Conservation (phyloP, 805 yeast species). For the Yarrowia keelungensis region DNA sequence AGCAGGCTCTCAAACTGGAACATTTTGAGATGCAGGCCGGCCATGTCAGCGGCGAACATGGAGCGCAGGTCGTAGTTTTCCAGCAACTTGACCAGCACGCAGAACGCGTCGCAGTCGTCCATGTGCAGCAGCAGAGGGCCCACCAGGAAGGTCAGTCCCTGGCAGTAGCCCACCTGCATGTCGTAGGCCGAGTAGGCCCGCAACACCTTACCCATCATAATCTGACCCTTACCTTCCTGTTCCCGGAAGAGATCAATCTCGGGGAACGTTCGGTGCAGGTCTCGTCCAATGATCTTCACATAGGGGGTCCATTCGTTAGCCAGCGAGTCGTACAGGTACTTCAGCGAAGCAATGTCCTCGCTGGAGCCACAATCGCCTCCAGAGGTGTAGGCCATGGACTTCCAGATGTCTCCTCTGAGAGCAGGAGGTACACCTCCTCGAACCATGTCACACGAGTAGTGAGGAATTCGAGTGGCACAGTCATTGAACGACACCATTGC, state of each 20-base stretch:
- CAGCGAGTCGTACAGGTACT: conserved; percentile 51
- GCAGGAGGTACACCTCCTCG: conserved; percentile 50
- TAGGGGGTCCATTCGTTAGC: conserved; percentile 55
- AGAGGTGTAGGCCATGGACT: conserved; percentile 45
- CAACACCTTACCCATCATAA: conserved; percentile 59
- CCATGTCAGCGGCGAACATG: conserved; percentile 61
- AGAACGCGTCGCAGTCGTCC: conserved; percentile 55
- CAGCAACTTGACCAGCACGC: conserved; percentile 63
- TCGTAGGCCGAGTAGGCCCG: conserved; percentile 71
- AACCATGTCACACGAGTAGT: conserved; percentile 47
- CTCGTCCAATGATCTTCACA: conserved; percentile 59
- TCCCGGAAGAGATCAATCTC: conserved; percentile 57
- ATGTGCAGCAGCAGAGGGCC: conserved; percentile 62
- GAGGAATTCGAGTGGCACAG: conserved; percentile 47
- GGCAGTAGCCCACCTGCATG: conserved; percentile 71
- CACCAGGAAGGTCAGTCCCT: conserved; percentile 68
- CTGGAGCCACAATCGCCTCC: conserved; percentile 31
- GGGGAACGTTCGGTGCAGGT: conserved; percentile 67
- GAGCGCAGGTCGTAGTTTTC: conserved; percentile 63
- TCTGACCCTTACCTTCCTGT: conserved; percentile 53
- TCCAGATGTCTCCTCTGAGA: conserved; percentile 51
- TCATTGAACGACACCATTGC: conserved; percentile 49
- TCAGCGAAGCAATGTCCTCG: conserved; percentile 41
- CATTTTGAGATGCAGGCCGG: conserved; percentile 61
- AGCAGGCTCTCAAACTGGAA: conserved; percentile 59